Evolutionary conservation across 2,329 filamentous ascomycete species (phyloP).

Genomic region (Sporothrix brunneoviolacea): DNA sequence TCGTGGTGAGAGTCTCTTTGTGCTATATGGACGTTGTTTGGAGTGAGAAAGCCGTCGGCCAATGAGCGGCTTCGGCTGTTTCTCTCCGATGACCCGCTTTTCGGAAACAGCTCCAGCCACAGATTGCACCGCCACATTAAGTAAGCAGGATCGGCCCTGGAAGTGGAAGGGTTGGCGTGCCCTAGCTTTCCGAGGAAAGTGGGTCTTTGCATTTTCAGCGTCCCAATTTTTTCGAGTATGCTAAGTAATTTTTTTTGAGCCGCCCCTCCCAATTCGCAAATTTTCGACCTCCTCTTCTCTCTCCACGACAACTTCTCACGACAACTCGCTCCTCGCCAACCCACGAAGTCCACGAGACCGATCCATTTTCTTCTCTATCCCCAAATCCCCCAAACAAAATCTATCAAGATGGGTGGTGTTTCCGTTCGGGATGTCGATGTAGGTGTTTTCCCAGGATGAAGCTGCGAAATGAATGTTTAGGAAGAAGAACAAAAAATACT

Average conservation of each 20-base stretch:
- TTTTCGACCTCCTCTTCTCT: neutral
- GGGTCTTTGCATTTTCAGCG: neutral
- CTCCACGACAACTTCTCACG: slow-evolving; percentile 7
- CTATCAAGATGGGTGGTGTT: slow-evolving; percentile 65
- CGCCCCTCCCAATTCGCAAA: neutral
- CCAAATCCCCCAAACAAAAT: slow-evolving; percentile 14
- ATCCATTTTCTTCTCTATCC: slow-evolving; percentile 2
- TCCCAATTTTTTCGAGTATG: neutral
- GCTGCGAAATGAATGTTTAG: neutral
- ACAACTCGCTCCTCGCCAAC: slow-evolving; percentile 7
- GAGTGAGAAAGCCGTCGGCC: too few relatives aligned
- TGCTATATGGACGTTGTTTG: too few relatives aligned
- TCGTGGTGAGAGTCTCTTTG: too few relatives aligned
- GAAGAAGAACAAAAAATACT: slow-evolving; percentile 3
- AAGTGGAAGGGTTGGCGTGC: slow-evolving; percentile 8
- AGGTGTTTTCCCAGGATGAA: slow-evolving; percentile 38
- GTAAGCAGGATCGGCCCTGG: too few relatives aligned
- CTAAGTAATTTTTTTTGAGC: neutral
- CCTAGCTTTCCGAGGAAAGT: slow-evolving; percentile 1
- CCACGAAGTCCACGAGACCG: too few relatives aligned
- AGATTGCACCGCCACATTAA: slow-evolving; percentile 2
- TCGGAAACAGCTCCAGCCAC: neutral
- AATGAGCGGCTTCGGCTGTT: slow-evolving; percentile 8
- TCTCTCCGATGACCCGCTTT: slow-evolving; percentile 5
- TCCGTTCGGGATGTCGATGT: slow-evolving; percentile 82